Percentiles rank a stretch among this genome's conserved stretches.
Evolutionary conservation across 495 filamentous ascomycete species (phyloP).

Genomic region (Annulohypoxylon moriforme): DNA sequence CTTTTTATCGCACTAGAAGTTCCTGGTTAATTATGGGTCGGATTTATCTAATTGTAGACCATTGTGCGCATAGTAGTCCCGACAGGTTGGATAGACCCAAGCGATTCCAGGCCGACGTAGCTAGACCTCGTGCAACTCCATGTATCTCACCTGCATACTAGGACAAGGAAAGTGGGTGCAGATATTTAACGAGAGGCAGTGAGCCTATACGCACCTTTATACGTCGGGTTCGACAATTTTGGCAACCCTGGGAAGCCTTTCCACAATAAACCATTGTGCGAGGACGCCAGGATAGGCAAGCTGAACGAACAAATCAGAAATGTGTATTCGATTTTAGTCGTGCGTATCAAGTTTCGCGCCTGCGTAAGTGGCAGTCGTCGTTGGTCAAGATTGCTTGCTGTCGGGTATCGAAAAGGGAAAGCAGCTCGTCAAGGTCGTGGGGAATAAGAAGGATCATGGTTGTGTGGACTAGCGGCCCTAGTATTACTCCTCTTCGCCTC

Average conservation of each 20-base stretch:
- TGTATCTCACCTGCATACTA: slow-evolving; percentile 25
- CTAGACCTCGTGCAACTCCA: slow-evolving; percentile 20
- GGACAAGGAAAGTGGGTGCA: slow-evolving; percentile 30
- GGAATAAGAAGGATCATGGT: slow-evolving; percentile 45
- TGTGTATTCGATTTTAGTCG: slow-evolving; percentile 25
- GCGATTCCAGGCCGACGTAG: slow-evolving; percentile 23
- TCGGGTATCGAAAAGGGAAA: slow-evolving; percentile 50
- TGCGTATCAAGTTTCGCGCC: slow-evolving; percentile 31
- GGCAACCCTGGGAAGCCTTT: slow-evolving; percentile 76
- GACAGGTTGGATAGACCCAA: slow-evolving; percentile 21
- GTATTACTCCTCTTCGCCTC: slow-evolving; percentile 17
- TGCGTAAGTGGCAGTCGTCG: slow-evolving; percentile 39
- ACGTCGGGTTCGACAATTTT: slow-evolving; percentile 71
- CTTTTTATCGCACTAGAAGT: slow-evolving; percentile 70
- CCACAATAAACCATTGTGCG: slow-evolving; percentile 76
- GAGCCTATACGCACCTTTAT: slow-evolving; percentile 64
- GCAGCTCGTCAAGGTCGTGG: slow-evolving; percentile 48
- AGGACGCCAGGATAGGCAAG: slow-evolving; percentile 42
- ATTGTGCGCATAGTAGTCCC: slow-evolving; percentile 1
- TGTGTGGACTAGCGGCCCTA: slow-evolving; percentile 38
- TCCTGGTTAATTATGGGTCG: slow-evolving; percentile 32
- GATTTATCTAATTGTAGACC: slow-evolving; percentile 10
- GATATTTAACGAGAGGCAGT: slow-evolving; percentile 13
- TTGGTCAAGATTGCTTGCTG: slow-evolving; percentile 39
- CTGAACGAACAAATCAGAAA: slow-evolving; percentile 44